Evolutionary conservation across 371 early-diverging fungal genomes (phyloP), one percentile per base, ranked within the genome.

Genomic region (Phascolomyces articulosus): DNA sequence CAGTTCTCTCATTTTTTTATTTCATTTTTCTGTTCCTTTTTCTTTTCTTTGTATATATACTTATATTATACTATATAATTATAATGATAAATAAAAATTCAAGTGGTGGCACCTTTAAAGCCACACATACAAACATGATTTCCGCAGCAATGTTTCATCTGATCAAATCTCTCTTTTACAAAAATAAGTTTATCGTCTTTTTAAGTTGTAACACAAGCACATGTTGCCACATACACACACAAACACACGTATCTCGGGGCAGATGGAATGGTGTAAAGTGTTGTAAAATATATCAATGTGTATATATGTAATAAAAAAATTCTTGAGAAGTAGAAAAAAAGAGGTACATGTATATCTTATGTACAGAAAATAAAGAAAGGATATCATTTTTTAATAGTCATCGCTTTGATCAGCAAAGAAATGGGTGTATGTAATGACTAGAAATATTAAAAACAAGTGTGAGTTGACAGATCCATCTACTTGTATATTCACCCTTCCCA

Each of bases 361-460:
- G 27, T 44, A 34, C 28, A 56, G n/a, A 13, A 40, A 38, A 40
- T 8, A 40, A 16, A 38, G 53, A 31, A n/a, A n/a, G 54, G 49
- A 53, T 38, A 40, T 74, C 72, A 34, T 31, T 31, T 31, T 34
- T 44, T 44, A 81, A 62, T 71, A 82, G 28, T 82, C 79, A 7
- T 79, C 82, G 53, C 56, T 63, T 9, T 79, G 78, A 49, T 73
- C 70, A 4, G 79, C 55, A 31, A 82, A 82, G 70, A 72, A 77
- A 27, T 79, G 79, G n/a, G 79, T 72, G 62, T 82, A 83, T 23
- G 84, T 72, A 26, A 83, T 77, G 63, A 83, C 83, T 83, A 62
- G 48, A 20, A 27, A 11, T 15, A 29, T 51, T 6, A 40, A 59
- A 23, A 65, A 40, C 21, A 13, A 38, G 38, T 6, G 38, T 38